Base-by-base conservation (phyloP, 352 stramenopile genomes). In the Lagenidium sp. region DNA sequence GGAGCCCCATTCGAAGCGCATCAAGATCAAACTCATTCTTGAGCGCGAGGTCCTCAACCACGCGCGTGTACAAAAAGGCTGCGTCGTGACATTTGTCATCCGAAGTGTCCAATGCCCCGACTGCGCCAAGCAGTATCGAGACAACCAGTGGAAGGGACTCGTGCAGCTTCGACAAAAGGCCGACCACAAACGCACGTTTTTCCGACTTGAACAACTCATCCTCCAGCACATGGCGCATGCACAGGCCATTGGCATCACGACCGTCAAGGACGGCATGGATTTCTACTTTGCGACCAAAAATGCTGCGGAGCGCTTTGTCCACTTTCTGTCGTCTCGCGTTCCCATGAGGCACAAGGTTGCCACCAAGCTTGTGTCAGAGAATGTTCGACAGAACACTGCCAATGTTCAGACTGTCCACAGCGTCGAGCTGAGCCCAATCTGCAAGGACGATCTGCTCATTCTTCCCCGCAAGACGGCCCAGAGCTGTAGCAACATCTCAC, bases 101-200 rank as follows among this genome's bases (percentile, higher is more conserved):
- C 54, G 74, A 21, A 82, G 57, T 36, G 29, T 70, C 39, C 78
- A 82, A 55, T 92, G 80, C 49, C 57, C 65, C 6, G 80, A 88
- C 53, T 92, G 80, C 53, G 69, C 50, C 8, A 82, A 85, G 46
- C 56, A 85, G 43, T 83, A 73, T 49, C 67, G 63, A 43, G 80
- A 88, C 50, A 71, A 81, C 29, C 76, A 63, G 44, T 87, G 73
- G 76, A 61, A 57, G 13, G 64, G 71, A 28, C 56, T 87, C 19
- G 68, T 92, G 24, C 77, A 90, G 56, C 70, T 92, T 42, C 74
- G 80, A 2, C 76, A 87, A 42, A 85, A 86, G 48, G 60, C 63
- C 2, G 60, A 78, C 19, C 77, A 88, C 62, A 87, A 88, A 47
- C 68, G 76, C 40, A 87, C 74, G 20, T 85, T 92, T 40, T 53